Conservation (phyloP, 163 green algal species). For the Scenedesmus sp. region DNA sequence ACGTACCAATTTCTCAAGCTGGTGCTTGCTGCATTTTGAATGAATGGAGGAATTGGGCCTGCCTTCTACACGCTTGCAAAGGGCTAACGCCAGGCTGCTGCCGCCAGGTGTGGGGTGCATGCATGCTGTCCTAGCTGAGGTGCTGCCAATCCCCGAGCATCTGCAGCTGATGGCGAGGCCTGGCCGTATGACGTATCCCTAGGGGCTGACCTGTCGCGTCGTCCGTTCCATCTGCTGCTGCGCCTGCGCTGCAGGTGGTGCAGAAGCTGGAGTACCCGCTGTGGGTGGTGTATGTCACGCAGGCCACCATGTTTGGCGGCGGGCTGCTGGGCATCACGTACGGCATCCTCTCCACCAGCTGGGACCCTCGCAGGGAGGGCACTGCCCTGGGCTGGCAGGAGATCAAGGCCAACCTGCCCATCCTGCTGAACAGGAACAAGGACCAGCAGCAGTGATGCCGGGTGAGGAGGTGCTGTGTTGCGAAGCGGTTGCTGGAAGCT, state of each 20-base stretch:
- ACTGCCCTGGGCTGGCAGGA: constrained; percentile 79
- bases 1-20: too few species aligned
- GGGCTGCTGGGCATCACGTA: constrained; percentile 86
- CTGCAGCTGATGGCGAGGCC: too few species aligned
- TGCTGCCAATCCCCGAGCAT: too few species aligned
- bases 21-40: too few species aligned
- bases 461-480: too few species aligned
- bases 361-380: constrained; percentile 82
- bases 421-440: constrained; percentile 69
- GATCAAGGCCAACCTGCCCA: constrained; percentile 81
- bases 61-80: too few species aligned
- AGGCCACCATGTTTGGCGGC: constrained; percentile 77
- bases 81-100: too few species aligned
- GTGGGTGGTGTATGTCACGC: constrained; percentile 78
- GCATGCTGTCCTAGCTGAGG: not conserved
- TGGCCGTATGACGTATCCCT: too few species aligned
- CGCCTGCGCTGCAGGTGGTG: constrained; percentile 63
- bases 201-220: too few species aligned
- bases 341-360: constrained; percentile 81
- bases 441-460: constrained; percentile 56
- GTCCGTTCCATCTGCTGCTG: not conserved
- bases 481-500: too few species aligned
- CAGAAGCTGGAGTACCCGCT: constrained; percentile 77
- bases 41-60: too few species aligned
- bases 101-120: not conserved